Conservation (phyloP, 1,284 basidiomycete species). For the Trichosporon faecale region DNA sequence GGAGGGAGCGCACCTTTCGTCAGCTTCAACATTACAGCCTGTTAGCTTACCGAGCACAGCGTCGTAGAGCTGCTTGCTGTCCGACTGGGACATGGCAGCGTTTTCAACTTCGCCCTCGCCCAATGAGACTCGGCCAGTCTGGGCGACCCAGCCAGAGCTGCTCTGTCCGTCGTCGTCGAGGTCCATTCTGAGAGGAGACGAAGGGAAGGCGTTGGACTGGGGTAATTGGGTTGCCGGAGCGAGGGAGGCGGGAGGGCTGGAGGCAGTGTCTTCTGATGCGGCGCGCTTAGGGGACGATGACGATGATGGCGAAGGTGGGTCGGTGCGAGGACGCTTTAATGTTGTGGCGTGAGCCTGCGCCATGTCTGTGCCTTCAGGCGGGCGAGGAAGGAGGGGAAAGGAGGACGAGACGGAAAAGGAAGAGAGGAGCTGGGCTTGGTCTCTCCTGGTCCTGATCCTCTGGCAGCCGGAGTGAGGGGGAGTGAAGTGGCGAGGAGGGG, state of each 20-base stretch:
- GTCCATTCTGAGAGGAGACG: constrained; percentile 30
- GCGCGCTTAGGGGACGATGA: constrained; percentile 47
- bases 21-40: neutral
- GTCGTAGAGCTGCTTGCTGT: constrained; percentile 15
- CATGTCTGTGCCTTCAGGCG: constrained; percentile 18
- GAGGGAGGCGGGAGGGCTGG: neutral
- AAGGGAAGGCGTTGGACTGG: constrained; percentile 20
- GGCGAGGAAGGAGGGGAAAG: neutral
- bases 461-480: neutral
- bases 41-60: constrained; percentile 14
- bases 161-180: constrained; percentile 25
- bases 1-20: constrained; percentile 34
- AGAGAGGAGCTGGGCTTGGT: neutral
- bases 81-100: neutral
- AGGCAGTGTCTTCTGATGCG: constrained; percentile 43
- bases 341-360: constrained; percentile 15
- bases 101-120: constrained; percentile 16
- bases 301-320: constrained; percentile 36
- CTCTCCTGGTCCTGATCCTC: neutral
- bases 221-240: neutral
- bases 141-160: constrained; percentile 35
- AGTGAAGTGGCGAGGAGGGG: neutral
- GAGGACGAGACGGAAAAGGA: neutral
- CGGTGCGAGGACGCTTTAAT: constrained; percentile 38
- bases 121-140: constrained; percentile 42